phyloP scores from a whole-genome alignment of 768 basidiomycete genomes.

The Rhizopogon rudus region DNA sequence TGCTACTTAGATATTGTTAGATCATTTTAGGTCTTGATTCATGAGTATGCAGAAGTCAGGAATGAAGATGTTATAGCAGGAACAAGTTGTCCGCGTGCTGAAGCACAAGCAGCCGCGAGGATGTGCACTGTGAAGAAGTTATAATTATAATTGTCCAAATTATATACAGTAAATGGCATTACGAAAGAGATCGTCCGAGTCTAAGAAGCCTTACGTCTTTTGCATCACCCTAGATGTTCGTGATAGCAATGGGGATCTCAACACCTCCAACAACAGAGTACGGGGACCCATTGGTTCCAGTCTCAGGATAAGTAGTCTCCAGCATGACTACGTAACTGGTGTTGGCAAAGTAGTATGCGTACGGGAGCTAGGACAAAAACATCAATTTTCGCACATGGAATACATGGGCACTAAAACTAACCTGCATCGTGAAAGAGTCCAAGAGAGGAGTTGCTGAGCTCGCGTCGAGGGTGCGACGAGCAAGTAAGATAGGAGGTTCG shows the following conservation, averaged over 20 bases:
- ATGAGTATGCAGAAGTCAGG: constrained; percentile 38
- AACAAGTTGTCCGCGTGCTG: constrained; percentile 44
- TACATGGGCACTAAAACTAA: constrained; percentile 1
- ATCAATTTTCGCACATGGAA: constrained; percentile 1
- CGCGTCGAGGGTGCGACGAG: constrained; percentile 12
- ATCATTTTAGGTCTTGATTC: too few species aligned
- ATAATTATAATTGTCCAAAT: not conserved
- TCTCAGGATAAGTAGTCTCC: constrained; percentile 17
- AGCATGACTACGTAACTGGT: constrained; percentile 18
- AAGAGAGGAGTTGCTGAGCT: constrained; percentile 1
- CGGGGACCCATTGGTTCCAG: constrained; percentile 14
- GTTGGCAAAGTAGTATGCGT: constrained; percentile 16
- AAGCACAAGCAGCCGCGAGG: constrained; percentile 38
- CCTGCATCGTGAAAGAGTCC: constrained; percentile 14
- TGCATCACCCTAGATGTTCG: not conserved
- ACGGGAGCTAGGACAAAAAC: constrained; percentile 16
- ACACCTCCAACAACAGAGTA: constrained; percentile 20
- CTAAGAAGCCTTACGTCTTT: too few species aligned
- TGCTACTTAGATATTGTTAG: too few species aligned
- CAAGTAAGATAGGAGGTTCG: constrained; percentile 25
- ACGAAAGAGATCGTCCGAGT: too few species aligned
- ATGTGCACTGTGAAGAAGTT: constrained; percentile 3
- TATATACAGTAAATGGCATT: not conserved
- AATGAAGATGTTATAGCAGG: constrained; percentile 71
- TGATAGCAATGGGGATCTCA: constrained; percentile 13